Percentiles rank a stretch among this genome's conserved stretches.
Conservation (phyloP, 78 protist species). For the Mastigamoeba balamuthi region DNA sequence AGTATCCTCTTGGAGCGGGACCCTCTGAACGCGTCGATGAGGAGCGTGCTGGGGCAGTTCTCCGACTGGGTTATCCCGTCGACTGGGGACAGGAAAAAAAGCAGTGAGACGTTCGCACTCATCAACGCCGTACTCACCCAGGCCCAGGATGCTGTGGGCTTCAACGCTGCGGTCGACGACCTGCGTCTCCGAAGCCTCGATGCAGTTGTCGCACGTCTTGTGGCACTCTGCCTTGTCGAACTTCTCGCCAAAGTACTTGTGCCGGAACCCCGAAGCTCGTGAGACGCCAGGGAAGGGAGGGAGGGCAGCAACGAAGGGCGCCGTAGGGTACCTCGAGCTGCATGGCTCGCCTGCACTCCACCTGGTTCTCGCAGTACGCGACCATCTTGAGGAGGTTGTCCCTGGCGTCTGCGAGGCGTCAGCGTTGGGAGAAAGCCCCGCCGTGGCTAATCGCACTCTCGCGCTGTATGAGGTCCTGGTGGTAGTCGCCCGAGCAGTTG, state of each 20-base stretch:
- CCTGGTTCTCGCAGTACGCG: conserved; percentile 44
- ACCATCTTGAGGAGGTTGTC: conserved; percentile 30
- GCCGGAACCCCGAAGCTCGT: not conserved
- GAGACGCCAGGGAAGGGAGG: not conserved
- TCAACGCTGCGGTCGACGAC: conserved; percentile 14
- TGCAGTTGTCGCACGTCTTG: conserved; percentile 52
- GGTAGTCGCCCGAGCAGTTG: not conserved
- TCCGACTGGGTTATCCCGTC: not conserved
- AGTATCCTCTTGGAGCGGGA: not conserved
- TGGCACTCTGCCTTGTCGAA: conserved; percentile 22
- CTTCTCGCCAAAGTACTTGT: conserved; percentile 32
- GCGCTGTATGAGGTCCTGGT: not conserved
- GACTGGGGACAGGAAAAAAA: not conserved
- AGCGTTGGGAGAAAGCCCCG: not conserved
- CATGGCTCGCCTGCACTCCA: conserved; percentile 49
- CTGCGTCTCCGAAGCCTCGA: not conserved
- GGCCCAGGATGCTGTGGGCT: not conserved
- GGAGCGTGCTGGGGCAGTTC: not conserved
- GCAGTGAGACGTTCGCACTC: not conserved
- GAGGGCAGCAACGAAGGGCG: no score
- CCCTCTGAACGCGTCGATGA: not conserved
- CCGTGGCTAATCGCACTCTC: not conserved
- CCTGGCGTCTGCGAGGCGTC: not conserved
- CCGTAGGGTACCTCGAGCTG: conserved; percentile 31
- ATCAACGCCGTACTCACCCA: not conserved